Evolutionary conservation across 129 eudicot species (phyloP).

Genomic region (Heracleum sosnowskyi): DNA sequence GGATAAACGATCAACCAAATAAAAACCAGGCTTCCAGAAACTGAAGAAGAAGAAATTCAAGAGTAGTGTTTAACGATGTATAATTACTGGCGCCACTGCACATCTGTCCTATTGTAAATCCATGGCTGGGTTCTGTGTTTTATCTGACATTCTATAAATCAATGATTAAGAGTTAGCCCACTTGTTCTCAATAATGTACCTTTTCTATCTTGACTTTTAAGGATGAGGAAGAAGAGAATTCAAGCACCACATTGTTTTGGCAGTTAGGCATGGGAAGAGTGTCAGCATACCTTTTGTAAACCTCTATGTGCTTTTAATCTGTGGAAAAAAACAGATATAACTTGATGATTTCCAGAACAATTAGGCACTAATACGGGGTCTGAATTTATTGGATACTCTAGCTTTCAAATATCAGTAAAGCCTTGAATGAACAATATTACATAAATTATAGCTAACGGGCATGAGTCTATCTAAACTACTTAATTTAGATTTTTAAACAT

Average conservation of each 20-base stretch:
- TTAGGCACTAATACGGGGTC: neutral
- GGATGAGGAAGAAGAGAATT: neutral
- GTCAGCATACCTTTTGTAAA: neutral
- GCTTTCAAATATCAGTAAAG: neutral
- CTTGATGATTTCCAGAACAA: neutral
- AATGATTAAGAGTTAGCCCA: slow-evolving; percentile 8
- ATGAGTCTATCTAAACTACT: neutral
- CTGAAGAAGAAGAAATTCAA: too few species aligned
- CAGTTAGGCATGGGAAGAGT: neutral
- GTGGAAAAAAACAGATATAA: neutral
- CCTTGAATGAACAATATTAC: neutral
- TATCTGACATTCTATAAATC: neutral
- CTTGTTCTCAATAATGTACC: slow-evolving; percentile 20
- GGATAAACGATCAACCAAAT: neutral
- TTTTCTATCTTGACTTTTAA: slow-evolving; percentile 4
- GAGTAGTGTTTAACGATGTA: neutral
- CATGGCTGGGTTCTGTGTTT: neutral
- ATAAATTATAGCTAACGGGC: neutral
- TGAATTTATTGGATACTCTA: too few species aligned
- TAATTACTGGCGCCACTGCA: slow-evolving; percentile 15
- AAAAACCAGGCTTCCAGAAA: neutral
- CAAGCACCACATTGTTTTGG: neutral
- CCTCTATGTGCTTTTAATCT: neutral
- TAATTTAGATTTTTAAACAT: neutral
- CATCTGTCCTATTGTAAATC: slow-evolving; percentile 15